Percentiles rank a stretch among this genome's conserved stretches.
Evolutionary conservation across 148 eudicot genomes (phyloP).

Genomic region (Euryodendron excelsum): DNA sequence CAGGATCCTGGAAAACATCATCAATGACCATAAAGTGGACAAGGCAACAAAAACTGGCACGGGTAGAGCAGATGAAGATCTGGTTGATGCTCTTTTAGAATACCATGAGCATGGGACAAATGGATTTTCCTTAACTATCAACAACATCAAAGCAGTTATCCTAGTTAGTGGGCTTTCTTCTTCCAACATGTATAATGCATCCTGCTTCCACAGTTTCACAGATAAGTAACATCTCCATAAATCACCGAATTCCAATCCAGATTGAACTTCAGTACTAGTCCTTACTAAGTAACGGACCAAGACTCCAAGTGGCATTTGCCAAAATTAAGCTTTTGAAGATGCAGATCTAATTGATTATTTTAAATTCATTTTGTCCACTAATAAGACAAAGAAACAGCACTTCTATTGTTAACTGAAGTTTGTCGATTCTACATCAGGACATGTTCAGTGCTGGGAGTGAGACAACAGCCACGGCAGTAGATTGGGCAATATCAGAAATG

Average conservation of each 20-base stretch:
- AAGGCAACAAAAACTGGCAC: not conserved
- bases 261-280: too few relatives aligned
- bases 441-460: constrained; percentile 32
- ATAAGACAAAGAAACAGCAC: too few relatives aligned
- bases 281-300: too few relatives aligned
- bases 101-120: constrained; percentile 10
- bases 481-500: constrained; percentile 42
- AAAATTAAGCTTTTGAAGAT: too few relatives aligned
- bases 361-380: too few relatives aligned
- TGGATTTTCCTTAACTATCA: constrained; percentile 20
- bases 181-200: too few relatives aligned
- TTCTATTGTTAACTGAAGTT: not conserved
- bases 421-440: constrained; percentile 19
- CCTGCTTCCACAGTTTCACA: too few relatives aligned
- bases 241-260: too few relatives aligned
- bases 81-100: constrained; percentile 31
- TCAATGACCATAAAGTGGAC: constrained; percentile 14
- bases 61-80: constrained; percentile 18
- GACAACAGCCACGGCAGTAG: constrained; percentile 24
- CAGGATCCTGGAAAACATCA: constrained; percentile 19
- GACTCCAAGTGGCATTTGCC: too few relatives aligned
- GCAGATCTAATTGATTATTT: too few relatives aligned
- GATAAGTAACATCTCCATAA: too few relatives aligned
- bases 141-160: constrained; percentile 38
- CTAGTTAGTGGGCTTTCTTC: constrained; percentile 17